Conservation (phyloP, 148 eudicot genomes). For the Camellia granthamiana region DNA sequence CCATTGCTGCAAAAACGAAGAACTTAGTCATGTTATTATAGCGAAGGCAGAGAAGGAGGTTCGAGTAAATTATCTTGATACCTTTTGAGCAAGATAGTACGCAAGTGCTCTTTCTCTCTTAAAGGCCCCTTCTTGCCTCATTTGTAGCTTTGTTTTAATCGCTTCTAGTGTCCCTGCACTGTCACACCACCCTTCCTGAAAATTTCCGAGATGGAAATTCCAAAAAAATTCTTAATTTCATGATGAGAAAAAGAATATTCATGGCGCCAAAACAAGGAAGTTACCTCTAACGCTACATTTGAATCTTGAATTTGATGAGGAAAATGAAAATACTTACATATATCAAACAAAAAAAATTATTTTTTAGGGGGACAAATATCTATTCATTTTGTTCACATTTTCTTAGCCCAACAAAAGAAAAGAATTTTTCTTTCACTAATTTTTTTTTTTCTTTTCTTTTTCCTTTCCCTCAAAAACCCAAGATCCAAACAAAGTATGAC, state of each 20-base stretch:
- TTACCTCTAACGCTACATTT: too few species aligned
- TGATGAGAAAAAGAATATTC: neutral
- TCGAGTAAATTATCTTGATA: conserved; percentile 12
- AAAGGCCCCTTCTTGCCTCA: conserved; percentile 91
- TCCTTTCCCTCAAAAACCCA: neutral
- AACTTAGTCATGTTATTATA: neutral
- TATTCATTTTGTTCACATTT: too few species aligned
- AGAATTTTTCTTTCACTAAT: too few species aligned
- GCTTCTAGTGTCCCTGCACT: conserved; percentile 78
- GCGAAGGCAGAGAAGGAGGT: neutral
- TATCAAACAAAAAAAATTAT: too few species aligned
- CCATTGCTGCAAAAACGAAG: conserved; percentile 42
- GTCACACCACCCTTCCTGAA: conserved; percentile 97
- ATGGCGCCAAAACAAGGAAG: too few species aligned
- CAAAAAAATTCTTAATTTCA: neutral
- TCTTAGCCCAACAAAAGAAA: too few species aligned
- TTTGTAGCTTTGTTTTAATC: conserved; percentile 74
- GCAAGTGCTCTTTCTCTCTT: conserved; percentile 96
- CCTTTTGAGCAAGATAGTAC: conserved; percentile 86
- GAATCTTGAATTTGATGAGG: too few species aligned
- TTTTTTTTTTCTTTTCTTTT: too few species aligned
- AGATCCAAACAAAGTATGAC: neutral
- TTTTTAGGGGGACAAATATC: too few species aligned
- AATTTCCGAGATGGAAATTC: neutral
- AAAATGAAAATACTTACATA: too few species aligned